A percentile compares a stretch with the other conserved stretches of the same genome.
These are phyloP conservation scores for Mucor circinelloides DNA, from an alignment of 371 early-diverging fungal genomes.

Conservation along the genomic window DNA sequence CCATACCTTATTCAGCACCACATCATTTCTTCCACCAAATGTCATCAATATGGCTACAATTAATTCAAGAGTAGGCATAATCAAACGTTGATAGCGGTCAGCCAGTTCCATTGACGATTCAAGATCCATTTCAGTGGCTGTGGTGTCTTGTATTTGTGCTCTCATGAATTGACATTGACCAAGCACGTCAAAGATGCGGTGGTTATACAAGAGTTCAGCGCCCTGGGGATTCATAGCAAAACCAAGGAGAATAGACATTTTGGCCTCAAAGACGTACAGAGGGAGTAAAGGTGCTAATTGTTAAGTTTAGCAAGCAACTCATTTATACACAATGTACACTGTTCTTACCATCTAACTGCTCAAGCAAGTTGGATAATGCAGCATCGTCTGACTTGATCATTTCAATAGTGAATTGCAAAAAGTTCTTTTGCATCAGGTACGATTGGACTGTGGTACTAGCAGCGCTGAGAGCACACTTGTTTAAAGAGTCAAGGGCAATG, in stretches of 20 bases:
- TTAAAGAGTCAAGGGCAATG: slow-evolving; percentile 72
- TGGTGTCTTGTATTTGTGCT: slow-evolving; percentile 9
- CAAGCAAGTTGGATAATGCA: slow-evolving; percentile 61
- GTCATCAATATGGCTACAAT: slow-evolving; percentile 58
- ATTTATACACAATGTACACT: background rate
- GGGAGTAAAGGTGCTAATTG: slow-evolving; percentile 52
- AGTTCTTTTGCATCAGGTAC: slow-evolving; percentile 71
- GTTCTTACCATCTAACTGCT: slow-evolving; percentile 51
- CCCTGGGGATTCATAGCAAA: slow-evolving; percentile 78
- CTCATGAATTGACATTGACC: slow-evolving; percentile 67
- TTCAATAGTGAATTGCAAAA: slow-evolving; percentile 65
- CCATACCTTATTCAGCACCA: slow-evolving; percentile 49
- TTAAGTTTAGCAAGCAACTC: background rate
- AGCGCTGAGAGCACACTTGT: slow-evolving; percentile 54
- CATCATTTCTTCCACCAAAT: slow-evolving; percentile 53
- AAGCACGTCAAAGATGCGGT: slow-evolving; percentile 78
- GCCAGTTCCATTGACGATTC: slow-evolving; percentile 9
- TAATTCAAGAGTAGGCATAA: slow-evolving; percentile 65
- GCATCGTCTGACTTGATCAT: slow-evolving; percentile 71
- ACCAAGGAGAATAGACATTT: slow-evolving; percentile 80
- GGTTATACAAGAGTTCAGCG: slow-evolving; percentile 72
- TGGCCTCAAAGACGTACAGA: slow-evolving; percentile 80
- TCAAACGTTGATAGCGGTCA: slow-evolving; percentile 63
- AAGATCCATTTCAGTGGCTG: background rate
- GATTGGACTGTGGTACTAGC: slow-evolving; percentile 58